Base-by-base conservation (phyloP, 129 eudicot genomes). In the Pulicaria dysenterica region DNA sequence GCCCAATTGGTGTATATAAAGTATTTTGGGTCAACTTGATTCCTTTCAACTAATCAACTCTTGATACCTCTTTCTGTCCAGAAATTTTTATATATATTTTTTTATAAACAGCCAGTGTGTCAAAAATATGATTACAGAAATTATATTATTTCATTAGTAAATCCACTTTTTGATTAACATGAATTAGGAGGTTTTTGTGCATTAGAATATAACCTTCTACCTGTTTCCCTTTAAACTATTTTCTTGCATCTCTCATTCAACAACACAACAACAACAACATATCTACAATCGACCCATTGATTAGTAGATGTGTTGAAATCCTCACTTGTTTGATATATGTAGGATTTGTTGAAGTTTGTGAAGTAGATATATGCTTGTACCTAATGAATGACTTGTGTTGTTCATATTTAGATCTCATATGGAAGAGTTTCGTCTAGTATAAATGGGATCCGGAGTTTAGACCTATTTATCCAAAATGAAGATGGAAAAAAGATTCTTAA, bases 401-500 rank as follows among this genome's bases (percentile, higher is more conserved):
- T 68, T 58, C 3, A 58, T 67, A 19, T 76, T 5, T 75, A 93
- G 98, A 76, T 93, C 75, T 83, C 92, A 37, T 87, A 79, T 69
- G 96, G 98, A 56, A 89, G 98, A 80, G 70, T 89, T 54, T 79
- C 86, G 51, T 31, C 83, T 9, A 84, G 79, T 62, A 78, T 72
- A 17, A 81, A 93, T 15, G 90, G 98, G 62, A 39, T 67, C 13
- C 86, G 98, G 9, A 89, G 79, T 76, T 44, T 93, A 74, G 98
- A 93, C 70, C 77, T 93, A 7, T 89, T 93, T 78, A 76, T 89
- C 78, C 96, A 82, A 80, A 79, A 76, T 46, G 82, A 73, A 77
- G 85, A 89, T 24, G 98, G 96, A 49, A 84, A 82, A 68, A 93
- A 93, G 85, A 93, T 93, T 70, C 70, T 89, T 39, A 91, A 89